These are phyloP conservation scores for Aegilops speltoides DNA, from an alignment of 176 grass and related monocot species.

Conservation along the genomic window DNA sequence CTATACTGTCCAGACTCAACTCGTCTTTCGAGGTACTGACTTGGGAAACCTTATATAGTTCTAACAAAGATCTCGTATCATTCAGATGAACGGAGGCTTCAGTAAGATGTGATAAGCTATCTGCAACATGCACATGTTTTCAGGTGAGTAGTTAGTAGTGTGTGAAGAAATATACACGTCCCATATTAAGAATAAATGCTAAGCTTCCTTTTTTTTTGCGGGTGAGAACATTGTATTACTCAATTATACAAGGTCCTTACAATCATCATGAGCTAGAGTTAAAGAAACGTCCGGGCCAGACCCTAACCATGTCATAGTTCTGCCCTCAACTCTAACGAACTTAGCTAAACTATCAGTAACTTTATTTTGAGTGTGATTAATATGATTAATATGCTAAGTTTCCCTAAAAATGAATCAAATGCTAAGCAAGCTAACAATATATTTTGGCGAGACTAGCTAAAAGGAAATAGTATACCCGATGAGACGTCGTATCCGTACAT, in stretches of 20 bases:
- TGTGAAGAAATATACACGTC: not conserved
- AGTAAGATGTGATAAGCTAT: slow-evolving; percentile 41
- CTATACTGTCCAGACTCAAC: slow-evolving; percentile 41
- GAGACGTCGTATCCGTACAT: slow-evolving; percentile 72
- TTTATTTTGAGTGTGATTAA: too few species aligned
- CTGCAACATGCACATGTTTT: not conserved
- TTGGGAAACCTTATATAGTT: slow-evolving; percentile 74
- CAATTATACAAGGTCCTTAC: too few species aligned
- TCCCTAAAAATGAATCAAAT: too few species aligned
- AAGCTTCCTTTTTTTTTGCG: not conserved
- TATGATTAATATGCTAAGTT: not conserved
- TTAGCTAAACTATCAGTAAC: too few species aligned
- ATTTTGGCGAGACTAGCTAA: not conserved
- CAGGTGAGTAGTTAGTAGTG: not conserved
- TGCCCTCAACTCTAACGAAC: too few species aligned
- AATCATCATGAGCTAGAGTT: too few species aligned
- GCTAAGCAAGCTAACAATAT: too few species aligned
- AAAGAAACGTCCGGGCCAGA: too few species aligned
- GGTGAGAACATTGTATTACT: too few species aligned
- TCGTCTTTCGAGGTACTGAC: slow-evolving; percentile 49
- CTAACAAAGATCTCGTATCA: slow-evolving; percentile 44
- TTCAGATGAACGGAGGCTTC: slow-evolving; percentile 19
- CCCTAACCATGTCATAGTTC: too few species aligned
- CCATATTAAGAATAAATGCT: not conserved
- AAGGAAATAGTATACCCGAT: slow-evolving; percentile 38